A percentile compares a stretch with the other conserved stretches of the same genome.
Conservation (phyloP, 1,139 yeast genomes). For the Pneumocystis sp. region DNA sequence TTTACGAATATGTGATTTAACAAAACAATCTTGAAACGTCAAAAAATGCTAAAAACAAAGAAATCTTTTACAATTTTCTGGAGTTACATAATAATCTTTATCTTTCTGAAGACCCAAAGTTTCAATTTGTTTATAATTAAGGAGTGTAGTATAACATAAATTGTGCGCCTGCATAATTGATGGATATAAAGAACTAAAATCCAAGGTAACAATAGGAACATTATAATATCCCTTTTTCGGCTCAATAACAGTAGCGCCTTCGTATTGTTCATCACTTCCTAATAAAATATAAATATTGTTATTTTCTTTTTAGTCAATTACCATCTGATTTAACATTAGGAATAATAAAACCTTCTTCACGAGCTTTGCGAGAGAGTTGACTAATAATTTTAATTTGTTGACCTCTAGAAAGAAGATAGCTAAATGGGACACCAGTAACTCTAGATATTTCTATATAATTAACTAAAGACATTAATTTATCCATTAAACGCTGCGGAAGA, state of each 20-base stretch:
- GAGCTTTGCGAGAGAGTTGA: conserved; percentile 82
- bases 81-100: conserved; percentile 72
- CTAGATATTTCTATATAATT: conserved; percentile 99
- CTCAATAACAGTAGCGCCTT: conserved; percentile 98
- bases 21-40: conserved; percentile 40
- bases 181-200: conserved; percentile 94
- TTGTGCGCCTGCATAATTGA: conserved; percentile 99
- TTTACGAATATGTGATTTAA: conserved; percentile 51
- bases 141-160: conserved; percentile 79
- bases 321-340: conserved; percentile 81
- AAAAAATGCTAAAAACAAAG: neutral
- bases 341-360: conserved; percentile 67
- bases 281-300: neutral
- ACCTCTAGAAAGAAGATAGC: conserved; percentile 76
- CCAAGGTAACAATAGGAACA: conserved; percentile 92
- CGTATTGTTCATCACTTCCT: conserved; percentile 72
- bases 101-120: conserved; percentile 48
- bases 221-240: conserved; percentile 92
- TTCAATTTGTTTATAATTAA: conserved; percentile 55
- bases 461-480: conserved; percentile 88
- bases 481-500: conserved; percentile 71
- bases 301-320: neutral
- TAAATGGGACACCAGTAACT: conserved; percentile 96
- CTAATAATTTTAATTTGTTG: conserved; percentile 96
- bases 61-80: conserved; percentile 47